Base-by-base conservation (phyloP, 345 rosid genomes). In the Citrus sp. region DNA sequence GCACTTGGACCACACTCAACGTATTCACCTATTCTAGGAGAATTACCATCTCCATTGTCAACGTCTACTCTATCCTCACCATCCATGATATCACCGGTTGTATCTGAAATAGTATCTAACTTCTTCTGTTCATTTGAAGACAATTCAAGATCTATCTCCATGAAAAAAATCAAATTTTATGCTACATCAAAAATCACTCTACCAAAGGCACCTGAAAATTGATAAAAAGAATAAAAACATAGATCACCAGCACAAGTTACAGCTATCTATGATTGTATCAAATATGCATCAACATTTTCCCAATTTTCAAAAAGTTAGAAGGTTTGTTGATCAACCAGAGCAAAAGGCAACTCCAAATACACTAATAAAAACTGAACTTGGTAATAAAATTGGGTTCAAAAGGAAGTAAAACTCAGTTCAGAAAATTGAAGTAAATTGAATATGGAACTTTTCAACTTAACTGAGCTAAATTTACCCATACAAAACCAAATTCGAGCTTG, bases 81-180 rank as follows among this genome's bases (percentile, higher is more conserved):
- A 75, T 62, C 78, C 72, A 65, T 64, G 38, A 66, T 59, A 64
- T 71, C 32, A 62, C 21, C 59, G 34, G 68, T 67, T 75, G 67
- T 55, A 72, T 21, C 69, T 73, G 82, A 59, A 22, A 49, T 35
- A 38, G 69, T 38, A 38, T 76, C 77, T 75, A 35, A 49, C 72
- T 76, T 84, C 72, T 78, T 59, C 40, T 67, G 78, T 30, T 78
- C 81, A 64, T 62, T 54, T 19, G 79, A 75, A 49, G 85, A 81
- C 71, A 74, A 34, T 54, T 84, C 87, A 46, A 82, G 83, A 84
- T 84, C 84, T 76, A 80, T 79, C 84, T 81, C 86, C 86, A 81
- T 79, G 55, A 64, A 32, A 8, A 67, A 38, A 8, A 38, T 51
- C 1, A 49, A 77, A 27, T 42, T 56, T 65, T 80, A 32, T 34